These are phyloP conservation scores for Dendrobium catenatum DNA, from an alignment of 106 monocot species.

Conservation along the genomic window DNA sequence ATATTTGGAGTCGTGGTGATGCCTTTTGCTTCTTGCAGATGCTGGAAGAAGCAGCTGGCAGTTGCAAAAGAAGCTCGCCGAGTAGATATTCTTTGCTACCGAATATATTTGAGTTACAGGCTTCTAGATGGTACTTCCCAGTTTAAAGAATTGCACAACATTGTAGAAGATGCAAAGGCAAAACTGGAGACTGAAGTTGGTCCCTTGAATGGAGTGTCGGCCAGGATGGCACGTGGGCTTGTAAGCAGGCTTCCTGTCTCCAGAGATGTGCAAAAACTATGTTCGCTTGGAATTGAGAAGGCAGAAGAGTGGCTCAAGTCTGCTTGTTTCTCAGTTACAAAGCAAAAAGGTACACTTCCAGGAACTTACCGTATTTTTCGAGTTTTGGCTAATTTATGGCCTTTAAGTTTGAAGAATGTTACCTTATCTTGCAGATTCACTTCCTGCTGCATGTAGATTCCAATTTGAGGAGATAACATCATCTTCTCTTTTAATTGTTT, in stretches of 20 bases:
- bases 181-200: constrained; percentile 92
- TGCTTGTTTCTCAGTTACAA: constrained; percentile 19
- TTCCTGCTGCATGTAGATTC: constrained; percentile 63
- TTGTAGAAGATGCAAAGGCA: constrained; percentile 53
- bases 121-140: constrained; percentile 63
- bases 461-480: constrained; percentile 60
- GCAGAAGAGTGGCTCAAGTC: constrained; percentile 51
- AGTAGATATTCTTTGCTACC: constrained; percentile 78
- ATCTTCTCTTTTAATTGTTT: constrained; percentile 48
- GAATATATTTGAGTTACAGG: constrained; percentile 67
- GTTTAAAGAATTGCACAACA: constrained; percentile 65
- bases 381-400: neutral
- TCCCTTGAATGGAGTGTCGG: constrained; percentile 73
- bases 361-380: neutral
- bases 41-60: constrained; percentile 79
- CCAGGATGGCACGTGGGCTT: constrained; percentile 77
- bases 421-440: constrained; percentile 5
- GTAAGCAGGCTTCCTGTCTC: constrained; percentile 82
- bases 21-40: constrained; percentile 27
- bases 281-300: constrained; percentile 61
- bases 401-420: neutral
- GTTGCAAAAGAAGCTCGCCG: constrained; percentile 84
- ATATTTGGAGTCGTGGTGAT: neutral
- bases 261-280: constrained; percentile 73
- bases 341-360: constrained; percentile 23